Evolutionary conservation across 345 rosid species (phyloP).

Genomic region (Euphorbia lathyris): DNA sequence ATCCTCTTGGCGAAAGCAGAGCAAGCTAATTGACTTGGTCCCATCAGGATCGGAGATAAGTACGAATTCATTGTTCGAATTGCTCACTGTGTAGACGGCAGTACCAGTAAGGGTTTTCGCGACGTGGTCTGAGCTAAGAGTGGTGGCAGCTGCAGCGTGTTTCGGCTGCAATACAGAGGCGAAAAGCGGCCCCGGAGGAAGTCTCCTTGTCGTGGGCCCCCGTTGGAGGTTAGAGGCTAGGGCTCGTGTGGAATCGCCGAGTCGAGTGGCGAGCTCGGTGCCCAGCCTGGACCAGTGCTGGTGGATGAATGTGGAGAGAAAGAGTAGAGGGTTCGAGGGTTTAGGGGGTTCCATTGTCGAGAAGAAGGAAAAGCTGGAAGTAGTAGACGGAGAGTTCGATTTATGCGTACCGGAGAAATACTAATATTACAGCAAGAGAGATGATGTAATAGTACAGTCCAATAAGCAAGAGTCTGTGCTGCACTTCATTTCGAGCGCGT

Average conservation of each 20-base stretch:
- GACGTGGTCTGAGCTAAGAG: constrained; percentile 52
- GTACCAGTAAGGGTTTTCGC: constrained; percentile 77
- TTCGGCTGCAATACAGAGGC: constrained; percentile 67
- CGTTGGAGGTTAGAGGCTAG: constrained; percentile 37
- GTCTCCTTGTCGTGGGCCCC: constrained; percentile 13
- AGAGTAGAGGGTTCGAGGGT: constrained; percentile 57
- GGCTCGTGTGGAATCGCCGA: constrained; percentile 50
- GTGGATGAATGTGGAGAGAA: constrained; percentile 59
- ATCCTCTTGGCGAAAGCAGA: constrained; percentile 91
- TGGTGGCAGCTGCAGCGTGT: constrained; percentile 26
- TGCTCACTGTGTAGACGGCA: constrained; percentile 80
- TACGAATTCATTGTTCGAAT: constrained; percentile 87
- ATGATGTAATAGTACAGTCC: neutral
- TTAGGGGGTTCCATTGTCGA: constrained; percentile 49
- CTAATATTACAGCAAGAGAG: neutral
- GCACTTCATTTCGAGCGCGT: neutral
- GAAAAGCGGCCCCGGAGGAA: constrained; percentile 37
- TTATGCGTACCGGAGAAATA: neutral
- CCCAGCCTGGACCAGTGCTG: constrained; percentile 56
- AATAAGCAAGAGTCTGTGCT: neutral
- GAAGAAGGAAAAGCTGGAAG: neutral
- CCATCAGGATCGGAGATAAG: constrained; percentile 89
- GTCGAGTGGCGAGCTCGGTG: constrained; percentile 51
- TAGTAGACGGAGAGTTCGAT: neutral
- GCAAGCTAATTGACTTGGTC: constrained; percentile 78